These are phyloP conservation scores for Stephanodiscus triporus DNA, from an alignment of 108 stramenopile species.

Conservation along the genomic window DNA sequence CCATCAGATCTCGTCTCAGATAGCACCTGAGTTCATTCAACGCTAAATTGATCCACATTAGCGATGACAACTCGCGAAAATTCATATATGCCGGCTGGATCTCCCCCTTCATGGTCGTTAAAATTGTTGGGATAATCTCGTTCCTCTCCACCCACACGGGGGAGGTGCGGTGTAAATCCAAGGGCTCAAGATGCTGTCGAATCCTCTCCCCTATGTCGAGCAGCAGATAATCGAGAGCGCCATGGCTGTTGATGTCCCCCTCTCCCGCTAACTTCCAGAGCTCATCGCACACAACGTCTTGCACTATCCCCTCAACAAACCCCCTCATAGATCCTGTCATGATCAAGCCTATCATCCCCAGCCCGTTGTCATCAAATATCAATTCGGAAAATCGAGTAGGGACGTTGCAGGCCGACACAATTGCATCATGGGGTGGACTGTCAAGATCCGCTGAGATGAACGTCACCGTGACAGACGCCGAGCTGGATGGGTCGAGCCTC, in stretches of 20 bases:
- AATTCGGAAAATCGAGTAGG: conserved; percentile 48
- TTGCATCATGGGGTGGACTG: conserved; percentile 45
- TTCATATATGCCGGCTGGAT: conserved; percentile 26
- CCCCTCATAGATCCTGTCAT: conserved; percentile 49
- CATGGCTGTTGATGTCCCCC: background rate
- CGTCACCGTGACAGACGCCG: conserved; percentile 40
- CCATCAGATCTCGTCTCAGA: conserved; percentile 9
- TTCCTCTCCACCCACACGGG: conserved; percentile 28
- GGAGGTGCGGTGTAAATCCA: background rate
- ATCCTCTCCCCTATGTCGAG: background rate
- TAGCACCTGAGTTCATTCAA: conserved; percentile 31
- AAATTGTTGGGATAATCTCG: background rate
- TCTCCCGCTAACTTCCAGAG: conserved; percentile 27
- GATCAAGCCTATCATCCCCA: conserved; percentile 51
- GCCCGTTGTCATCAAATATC: conserved; percentile 56
- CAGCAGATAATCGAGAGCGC: background rate
- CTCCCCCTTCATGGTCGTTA: conserved; percentile 3
- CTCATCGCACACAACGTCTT: conserved; percentile 56
- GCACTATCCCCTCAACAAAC: conserved; percentile 43
- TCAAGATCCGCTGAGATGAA: conserved; percentile 52
- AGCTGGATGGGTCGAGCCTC: conserved; percentile 13
- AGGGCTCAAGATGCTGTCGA: background rate
- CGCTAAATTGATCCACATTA: conserved; percentile 32
- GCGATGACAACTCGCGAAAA: conserved; percentile 31
- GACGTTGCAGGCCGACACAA: conserved; percentile 45